Evolutionary conservation across 306 rosid genomes (phyloP).

Genomic region (Astragalus membranaceus): DNA sequence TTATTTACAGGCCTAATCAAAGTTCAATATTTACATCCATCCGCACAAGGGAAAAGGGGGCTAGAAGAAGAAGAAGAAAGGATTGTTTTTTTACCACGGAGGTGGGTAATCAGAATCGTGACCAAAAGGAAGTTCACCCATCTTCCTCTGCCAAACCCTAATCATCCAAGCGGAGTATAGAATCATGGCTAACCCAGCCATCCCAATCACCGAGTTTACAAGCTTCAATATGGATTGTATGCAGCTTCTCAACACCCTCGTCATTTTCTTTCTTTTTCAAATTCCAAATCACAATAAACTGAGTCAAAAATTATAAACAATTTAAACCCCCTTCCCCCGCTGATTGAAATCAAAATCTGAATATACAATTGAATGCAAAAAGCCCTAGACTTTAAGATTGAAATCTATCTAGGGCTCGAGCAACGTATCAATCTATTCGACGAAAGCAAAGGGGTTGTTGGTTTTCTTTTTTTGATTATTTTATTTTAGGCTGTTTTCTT

Average conservation of each 20-base stretch:
- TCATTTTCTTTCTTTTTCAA: constrained; percentile 25
- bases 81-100: constrained; percentile 48
- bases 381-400: constrained; percentile 27
- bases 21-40: background rate
- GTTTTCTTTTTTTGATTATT: background rate
- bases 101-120: constrained; percentile 40
- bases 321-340: background rate
- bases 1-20: background rate
- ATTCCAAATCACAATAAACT: constrained; percentile 3
- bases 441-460: background rate
- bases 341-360: no score
- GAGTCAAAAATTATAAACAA: background rate
- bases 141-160: constrained; percentile 61
- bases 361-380: background rate
- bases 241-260: constrained; percentile 50
- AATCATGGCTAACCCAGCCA: constrained; percentile 73
- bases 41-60: background rate
- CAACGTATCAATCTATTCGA: background rate
- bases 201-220: constrained; percentile 67
- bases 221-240: constrained; percentile 65
- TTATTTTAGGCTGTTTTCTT: no score
- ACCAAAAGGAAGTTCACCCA: constrained; percentile 44
- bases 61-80: background rate
- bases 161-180: constrained; percentile 67
- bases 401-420: constrained; percentile 25